These are phyloP conservation scores for Nannochloropsis granulata DNA, from an alignment of 108 stramenopile genomes.

Conservation along the genomic window DNA sequence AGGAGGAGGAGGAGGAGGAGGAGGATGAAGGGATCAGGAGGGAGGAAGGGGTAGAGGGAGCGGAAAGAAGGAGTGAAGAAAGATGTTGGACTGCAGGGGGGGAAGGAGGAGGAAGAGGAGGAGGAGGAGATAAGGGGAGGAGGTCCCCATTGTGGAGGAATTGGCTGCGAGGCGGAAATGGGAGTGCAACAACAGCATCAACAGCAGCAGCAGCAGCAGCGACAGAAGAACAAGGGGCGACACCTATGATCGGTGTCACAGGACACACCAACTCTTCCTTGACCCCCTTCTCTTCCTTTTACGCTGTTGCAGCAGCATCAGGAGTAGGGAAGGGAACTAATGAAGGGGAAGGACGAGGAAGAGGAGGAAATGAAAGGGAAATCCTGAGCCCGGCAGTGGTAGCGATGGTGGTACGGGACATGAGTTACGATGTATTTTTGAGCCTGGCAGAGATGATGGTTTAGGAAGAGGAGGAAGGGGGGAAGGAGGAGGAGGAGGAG, in stretches of 20 bases:
- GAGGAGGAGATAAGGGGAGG: background rate
- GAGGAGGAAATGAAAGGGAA: background rate
- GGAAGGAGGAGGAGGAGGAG: background rate
- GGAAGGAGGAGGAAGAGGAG: background rate
- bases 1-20: background rate
- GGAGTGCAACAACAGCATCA: background rate
- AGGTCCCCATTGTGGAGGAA: background rate
- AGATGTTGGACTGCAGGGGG: background rate
- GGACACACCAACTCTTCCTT: too few species aligned
- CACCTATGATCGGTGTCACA: too few species aligned
- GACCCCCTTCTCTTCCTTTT: too few species aligned
- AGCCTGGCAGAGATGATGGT: background rate
- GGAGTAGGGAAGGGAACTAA: too few species aligned
- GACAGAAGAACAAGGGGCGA: too few species aligned
- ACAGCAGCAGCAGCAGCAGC: too few species aligned
- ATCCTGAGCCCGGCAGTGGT: background rate
- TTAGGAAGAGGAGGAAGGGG: background rate
- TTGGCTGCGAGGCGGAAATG: background rate
- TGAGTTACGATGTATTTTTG: background rate
- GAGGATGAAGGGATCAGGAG: background rate
- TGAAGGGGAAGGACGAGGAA: background rate
- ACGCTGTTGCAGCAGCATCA: too few species aligned
- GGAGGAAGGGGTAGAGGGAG: background rate
- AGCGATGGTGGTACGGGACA: background rate
- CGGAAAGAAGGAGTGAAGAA: background rate